Evolutionary conservation across 768 basidiomycete genomes (phyloP), one percentile per base, ranked within the genome.

Genomic region (Kwoniella sp.): DNA sequence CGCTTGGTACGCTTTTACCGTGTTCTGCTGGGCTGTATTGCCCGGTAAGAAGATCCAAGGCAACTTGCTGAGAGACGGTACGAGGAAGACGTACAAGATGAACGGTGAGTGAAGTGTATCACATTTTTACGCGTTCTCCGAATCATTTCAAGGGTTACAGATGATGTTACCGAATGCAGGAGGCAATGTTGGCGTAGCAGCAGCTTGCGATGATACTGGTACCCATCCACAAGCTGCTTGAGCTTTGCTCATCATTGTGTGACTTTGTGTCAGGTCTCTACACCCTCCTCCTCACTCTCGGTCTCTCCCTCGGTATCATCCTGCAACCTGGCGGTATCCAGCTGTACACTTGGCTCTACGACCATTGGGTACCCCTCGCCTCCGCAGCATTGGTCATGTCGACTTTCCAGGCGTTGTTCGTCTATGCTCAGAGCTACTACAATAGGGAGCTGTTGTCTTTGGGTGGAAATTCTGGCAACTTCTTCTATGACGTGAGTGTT

Each of bases 1-100:
- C 46, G 91, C 80, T 0, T 99, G 95, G 94, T 97, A 96, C 80
- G 82, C 85, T n/a, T 98, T 89, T 79, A 88, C 86, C 68, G 85
- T 97, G 52, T 80, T 86, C 1, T 84, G 90, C 2, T 97, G 94
- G 93, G 83, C 82, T 4, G 72, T 92, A 53, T 81, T 98, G 13
- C 96, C 86, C 19, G 86, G 86, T 3, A 88, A 90, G 63, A 83
- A 83, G 82, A 83, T 92, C 5, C 83, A 88, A 51, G 92, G 92
- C 24, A 85, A 82, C 25, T 82, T 83, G 8, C 79, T 95, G 70
- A 85, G 96, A 50, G 88, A 86, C 46, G 94, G 94, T 0, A 83
- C 82, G 58, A 88, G 84, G 74, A 88, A 90, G 77, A 81, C 84
- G 64, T 99, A 99, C 84, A 97, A 91, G 82, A 92, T 96, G 64